Percentiles rank a stretch among this genome's conserved stretches.
These are phyloP conservation scores for Picea abies DNA, from an alignment of 83 land plant genomes.

Conservation along the genomic window DNA sequence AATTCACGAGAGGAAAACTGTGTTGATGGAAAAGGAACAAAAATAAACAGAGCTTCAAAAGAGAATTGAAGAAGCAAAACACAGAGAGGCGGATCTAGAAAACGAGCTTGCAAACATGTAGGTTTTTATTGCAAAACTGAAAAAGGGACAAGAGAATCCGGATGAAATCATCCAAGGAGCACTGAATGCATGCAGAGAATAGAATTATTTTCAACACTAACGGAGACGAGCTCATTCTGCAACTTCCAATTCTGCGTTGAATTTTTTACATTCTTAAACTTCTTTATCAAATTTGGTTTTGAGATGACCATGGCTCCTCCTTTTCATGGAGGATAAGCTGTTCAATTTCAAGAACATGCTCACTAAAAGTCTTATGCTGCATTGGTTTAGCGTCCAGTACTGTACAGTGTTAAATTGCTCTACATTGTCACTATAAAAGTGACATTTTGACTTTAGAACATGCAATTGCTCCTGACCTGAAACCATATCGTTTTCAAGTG, in stretches of 20 bases:
- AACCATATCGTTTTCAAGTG: not conserved
- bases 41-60: slow-evolving; percentile 66
- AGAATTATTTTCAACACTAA: slow-evolving; percentile 5
- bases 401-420: not conserved
- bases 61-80: slow-evolving; percentile 72
- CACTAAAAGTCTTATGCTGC: not conserved
- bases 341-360: not conserved
- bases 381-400: not conserved
- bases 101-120: slow-evolving; percentile 91
- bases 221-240: not conserved
- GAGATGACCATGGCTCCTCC: not conserved
- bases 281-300: not conserved
- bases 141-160: slow-evolving; percentile 52
- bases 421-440: not conserved
- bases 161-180: slow-evolving; percentile 6
- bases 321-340: not conserved
- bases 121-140: slow-evolving; percentile 62
- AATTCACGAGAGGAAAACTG: slow-evolving; percentile 59
- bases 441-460: not conserved
- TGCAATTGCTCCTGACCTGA: not conserved
- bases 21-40: slow-evolving; percentile 57
- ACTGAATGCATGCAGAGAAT: not conserved
- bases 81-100: slow-evolving; percentile 77
- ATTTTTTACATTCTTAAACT: not conserved
- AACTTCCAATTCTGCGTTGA: not conserved